Percentiles rank a stretch among this genome's conserved stretches.
These are phyloP conservation scores for Daldinia concentrica DNA, from an alignment of 495 filamentous ascomycete species.

Conservation along the genomic window DNA sequence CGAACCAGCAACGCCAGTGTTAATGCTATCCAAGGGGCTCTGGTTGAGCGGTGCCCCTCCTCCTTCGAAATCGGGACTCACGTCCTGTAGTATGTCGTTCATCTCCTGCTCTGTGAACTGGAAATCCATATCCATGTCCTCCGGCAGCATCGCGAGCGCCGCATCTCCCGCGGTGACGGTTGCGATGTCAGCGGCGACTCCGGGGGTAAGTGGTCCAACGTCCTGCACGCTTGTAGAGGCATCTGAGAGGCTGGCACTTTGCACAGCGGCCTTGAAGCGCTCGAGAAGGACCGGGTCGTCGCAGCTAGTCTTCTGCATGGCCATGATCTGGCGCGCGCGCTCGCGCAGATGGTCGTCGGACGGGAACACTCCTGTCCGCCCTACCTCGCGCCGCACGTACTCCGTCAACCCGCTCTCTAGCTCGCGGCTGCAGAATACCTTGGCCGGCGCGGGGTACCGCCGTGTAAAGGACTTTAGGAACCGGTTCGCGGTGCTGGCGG, in stretches of 20 bases:
- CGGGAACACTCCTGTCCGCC: slow-evolving; percentile 46
- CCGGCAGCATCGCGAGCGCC: slow-evolving; percentile 21
- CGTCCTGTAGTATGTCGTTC: slow-evolving; percentile 51
- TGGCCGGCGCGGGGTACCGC: slow-evolving; percentile 52
- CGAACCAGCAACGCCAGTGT: background rate
- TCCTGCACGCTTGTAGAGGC: background rate
- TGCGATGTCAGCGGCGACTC: slow-evolving; percentile 23
- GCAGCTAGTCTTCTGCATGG: slow-evolving; percentile 53
- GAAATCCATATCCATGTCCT: slow-evolving; percentile 45
- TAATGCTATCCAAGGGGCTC: background rate
- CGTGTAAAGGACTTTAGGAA: slow-evolving; percentile 49
- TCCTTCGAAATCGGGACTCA: slow-evolving; percentile 37
- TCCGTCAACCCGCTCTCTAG: slow-evolving; percentile 57
- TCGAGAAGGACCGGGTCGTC: slow-evolving; percentile 59
- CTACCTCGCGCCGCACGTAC: slow-evolving; percentile 50
- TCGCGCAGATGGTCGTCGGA: slow-evolving; percentile 51
- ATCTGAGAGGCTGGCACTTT: slow-evolving; percentile 7
- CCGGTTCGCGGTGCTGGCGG: slow-evolving; percentile 50
- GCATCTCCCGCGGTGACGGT: slow-evolving; percentile 16
- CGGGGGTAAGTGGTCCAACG: slow-evolving; percentile 10
- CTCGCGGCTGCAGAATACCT: slow-evolving; percentile 63
- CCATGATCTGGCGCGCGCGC: slow-evolving; percentile 56
- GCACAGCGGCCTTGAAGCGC: slow-evolving; percentile 57
- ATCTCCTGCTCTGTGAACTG: slow-evolving; percentile 51
- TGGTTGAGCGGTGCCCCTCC: slow-evolving; percentile 15